Conservation (phyloP, 495 filamentous ascomycete genomes). For the Penicillium subrubescens region DNA sequence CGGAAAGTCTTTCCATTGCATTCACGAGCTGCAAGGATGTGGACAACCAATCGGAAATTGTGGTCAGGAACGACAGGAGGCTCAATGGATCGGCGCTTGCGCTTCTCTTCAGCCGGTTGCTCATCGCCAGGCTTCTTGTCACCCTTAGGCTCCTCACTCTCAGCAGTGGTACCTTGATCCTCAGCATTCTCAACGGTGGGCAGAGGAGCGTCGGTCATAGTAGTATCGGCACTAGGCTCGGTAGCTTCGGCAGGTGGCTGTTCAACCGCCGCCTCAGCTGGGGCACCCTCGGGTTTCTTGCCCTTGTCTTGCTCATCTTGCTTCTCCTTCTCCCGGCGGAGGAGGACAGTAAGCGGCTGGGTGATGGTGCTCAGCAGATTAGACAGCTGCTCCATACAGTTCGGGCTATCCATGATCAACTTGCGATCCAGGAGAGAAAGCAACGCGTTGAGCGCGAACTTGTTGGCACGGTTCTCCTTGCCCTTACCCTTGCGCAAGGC, state of each 20-base stretch:
- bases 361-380: constrained; percentile 85
- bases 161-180: constrained; percentile 28
- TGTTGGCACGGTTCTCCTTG: constrained; percentile 78
- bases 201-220: constrained; percentile 45
- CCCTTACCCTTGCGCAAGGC: constrained; percentile 82
- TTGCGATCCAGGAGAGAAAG: constrained; percentile 85
- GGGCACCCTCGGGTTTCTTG: constrained; percentile 44
- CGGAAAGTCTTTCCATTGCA: constrained; percentile 96
- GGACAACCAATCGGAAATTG: constrained; percentile 89
- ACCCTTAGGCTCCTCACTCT: constrained; percentile 36
- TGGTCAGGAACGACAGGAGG: constrained; percentile 87
- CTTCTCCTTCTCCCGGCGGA: constrained; percentile 81
- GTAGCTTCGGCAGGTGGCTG: constrained; percentile 24
- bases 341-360: constrained; percentile 76
- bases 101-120: constrained; percentile 53
- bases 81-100: constrained; percentile 74
- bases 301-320: constrained; percentile 61
- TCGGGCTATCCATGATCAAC: constrained; percentile 91
- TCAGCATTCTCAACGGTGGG: constrained; percentile 37
- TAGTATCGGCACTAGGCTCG: constrained; percentile 38
- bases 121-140: constrained; percentile 52
- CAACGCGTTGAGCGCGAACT: constrained; percentile 89
- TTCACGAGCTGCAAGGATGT: constrained; percentile 92
- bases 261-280: constrained; percentile 29
- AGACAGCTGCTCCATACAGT: constrained; percentile 92